These are phyloP conservation scores for Dispira parvispora DNA, from an alignment of 192 early-diverging fungal genomes.

Conservation along the genomic window DNA sequence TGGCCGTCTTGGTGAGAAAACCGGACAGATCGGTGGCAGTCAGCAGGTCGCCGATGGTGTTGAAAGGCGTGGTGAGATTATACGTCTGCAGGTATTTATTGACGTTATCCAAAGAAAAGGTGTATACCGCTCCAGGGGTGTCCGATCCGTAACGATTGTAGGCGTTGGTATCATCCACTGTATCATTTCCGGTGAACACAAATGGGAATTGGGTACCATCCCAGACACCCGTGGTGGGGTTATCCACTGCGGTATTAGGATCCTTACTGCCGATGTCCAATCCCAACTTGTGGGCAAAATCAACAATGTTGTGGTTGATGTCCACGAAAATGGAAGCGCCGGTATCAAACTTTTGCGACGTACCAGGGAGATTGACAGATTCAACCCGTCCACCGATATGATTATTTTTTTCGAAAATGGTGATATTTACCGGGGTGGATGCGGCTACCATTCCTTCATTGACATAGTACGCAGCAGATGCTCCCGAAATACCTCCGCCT, in stretches of 20 bases:
- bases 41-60: slow-evolving; percentile 17
- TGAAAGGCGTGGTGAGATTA: slow-evolving; percentile 15
- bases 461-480: slow-evolving; percentile 14
- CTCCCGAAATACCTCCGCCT: slow-evolving; percentile 16
- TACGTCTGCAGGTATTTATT: slow-evolving; percentile 21
- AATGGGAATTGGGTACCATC: neutral
- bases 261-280: slow-evolving; percentile 21
- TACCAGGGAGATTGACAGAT: slow-evolving; percentile 9
- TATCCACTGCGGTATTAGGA: neutral
- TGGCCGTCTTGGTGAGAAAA: slow-evolving; percentile 19
- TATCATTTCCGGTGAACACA: neutral
- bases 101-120: slow-evolving; percentile 13
- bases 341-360: slow-evolving; percentile 22
- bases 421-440: slow-evolving; percentile 12
- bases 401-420: slow-evolving; percentile 34
- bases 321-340: slow-evolving; percentile 49
- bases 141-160: neutral
- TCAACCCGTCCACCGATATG: slow-evolving; percentile 34
- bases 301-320: slow-evolving; percentile 34
- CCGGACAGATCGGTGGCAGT: slow-evolving; percentile 15
- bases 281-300: slow-evolving; percentile 29
- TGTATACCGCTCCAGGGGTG: slow-evolving; percentile 2
- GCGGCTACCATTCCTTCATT: neutral
- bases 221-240: neutral
- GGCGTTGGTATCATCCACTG: neutral